Percentiles rank a stretch among this genome's conserved stretches.
Evolutionary conservation across 139 green algal genomes (phyloP).

Genomic region (Limnomonas spitsbergensis): DNA sequence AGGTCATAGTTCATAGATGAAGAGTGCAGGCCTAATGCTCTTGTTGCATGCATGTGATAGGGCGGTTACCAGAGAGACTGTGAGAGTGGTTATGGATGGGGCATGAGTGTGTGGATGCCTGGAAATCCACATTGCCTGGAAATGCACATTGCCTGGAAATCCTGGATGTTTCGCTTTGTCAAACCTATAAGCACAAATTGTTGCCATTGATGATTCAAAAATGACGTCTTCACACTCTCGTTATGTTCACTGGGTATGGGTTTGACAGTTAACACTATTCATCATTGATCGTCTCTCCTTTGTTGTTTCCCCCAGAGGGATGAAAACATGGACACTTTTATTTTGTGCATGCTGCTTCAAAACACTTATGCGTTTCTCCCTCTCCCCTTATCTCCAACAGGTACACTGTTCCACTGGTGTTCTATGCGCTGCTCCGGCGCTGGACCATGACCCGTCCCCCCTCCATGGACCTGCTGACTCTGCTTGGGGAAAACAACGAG

Average conservation of each 20-base stretch:
- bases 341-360: background rate
- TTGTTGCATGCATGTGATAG: too few relatives aligned
- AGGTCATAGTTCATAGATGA: background rate
- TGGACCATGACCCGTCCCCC: constrained; percentile 70
- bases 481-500: constrained; percentile 24
- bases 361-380: background rate
- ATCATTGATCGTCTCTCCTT: background rate
- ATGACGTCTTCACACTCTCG: background rate
- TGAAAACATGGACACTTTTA: too few relatives aligned
- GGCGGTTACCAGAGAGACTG: too few relatives aligned
- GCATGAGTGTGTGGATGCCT: too few relatives aligned
- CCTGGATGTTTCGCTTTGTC: too few relatives aligned
- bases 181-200: too few relatives aligned
- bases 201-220: background rate
- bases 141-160: too few relatives aligned
- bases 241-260: background rate
- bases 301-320: too few relatives aligned
- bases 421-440: constrained; percentile 66
- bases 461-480: constrained; percentile 17
- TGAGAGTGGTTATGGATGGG: too few relatives aligned
- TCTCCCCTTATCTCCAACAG: background rate
- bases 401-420: constrained; percentile 74
- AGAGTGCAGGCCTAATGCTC: too few relatives aligned
- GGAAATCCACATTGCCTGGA: too few relatives aligned
- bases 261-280: background rate